A percentile compares a stretch with the other conserved stretches of the same genome.
These are phyloP conservation scores for Aspergillus floridensis DNA, from an alignment of 2,329 filamentous ascomycete species.

Conservation along the genomic window DNA sequence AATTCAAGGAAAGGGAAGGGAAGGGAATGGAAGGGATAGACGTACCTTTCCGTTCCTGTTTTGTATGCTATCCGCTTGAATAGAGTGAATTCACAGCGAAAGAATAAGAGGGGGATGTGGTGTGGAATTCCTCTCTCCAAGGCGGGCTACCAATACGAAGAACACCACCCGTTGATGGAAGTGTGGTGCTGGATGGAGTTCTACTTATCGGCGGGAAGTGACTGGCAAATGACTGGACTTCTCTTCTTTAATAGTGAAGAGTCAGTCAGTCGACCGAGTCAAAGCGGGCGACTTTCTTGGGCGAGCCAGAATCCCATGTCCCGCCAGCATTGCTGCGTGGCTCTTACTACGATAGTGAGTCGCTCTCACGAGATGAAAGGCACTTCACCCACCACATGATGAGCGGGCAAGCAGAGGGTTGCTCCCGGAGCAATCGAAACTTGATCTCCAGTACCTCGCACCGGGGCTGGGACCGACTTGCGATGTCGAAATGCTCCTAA, in stretches of 20 bases:
- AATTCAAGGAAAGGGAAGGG: background rate
- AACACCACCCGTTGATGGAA: slow-evolving; percentile 9
- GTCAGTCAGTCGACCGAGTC: background rate
- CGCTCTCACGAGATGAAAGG: background rate
- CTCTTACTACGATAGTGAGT: slow-evolving; percentile 16
- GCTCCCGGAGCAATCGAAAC: background rate
- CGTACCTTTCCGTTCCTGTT: slow-evolving; percentile 16
- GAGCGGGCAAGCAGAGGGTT: background rate
- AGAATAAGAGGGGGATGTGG: background rate
- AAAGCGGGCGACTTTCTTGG: slow-evolving; percentile 2
- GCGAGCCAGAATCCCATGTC: background rate
- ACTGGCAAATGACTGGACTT: background rate
- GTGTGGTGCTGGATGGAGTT: slow-evolving; percentile 7
- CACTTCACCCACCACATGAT: background rate
- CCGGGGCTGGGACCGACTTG: background rate
- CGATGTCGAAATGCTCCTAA: background rate
- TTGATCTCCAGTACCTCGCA: slow-evolving; percentile 1
- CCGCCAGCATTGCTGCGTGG: slow-evolving; percentile 7
- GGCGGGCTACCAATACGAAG: slow-evolving; percentile 11
- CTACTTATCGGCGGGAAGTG: slow-evolving; percentile 6
- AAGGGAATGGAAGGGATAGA: slow-evolving; percentile 8
- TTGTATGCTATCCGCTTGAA: background rate
- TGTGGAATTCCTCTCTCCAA: slow-evolving; percentile 4
- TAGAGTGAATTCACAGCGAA: background rate
- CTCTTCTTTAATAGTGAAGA: background rate